Base-by-base conservation (phyloP, 2,329 filamentous ascomycete species). In the Ascochyta lentis region DNA sequence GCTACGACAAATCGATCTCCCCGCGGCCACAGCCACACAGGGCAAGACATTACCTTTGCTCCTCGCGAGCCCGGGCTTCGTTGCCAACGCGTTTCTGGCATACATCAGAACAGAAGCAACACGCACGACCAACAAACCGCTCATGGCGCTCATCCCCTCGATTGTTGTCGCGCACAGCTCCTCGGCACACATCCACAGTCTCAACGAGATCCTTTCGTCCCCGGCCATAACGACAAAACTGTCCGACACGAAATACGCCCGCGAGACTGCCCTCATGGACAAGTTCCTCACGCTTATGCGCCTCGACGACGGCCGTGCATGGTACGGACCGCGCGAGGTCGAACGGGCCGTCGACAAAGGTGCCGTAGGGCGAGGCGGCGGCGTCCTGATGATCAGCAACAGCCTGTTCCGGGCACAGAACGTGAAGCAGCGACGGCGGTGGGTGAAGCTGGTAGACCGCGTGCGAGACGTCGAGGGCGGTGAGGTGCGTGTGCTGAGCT, bases 61-160 rank as follows among this genome's bases (percentile, higher is more conserved):
- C 19, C 81, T 99, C 2, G 95, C 94, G 1, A 93, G 90, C 58
- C 94, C 95, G 0, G 95, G 94, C 0, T 99, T 96, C 73, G 87
- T 91, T 6, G 94, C 94, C 0, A 79, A 84, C 2, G 88, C 89
- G 19, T 96, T 99, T 72, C 88, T 90, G 50, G 86, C 87, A 37
- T 92, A 90, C 77, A 86, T 90, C 58, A 82, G 87, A 50, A 77
- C 78, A 0, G 79, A 81, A 46, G 86, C 86, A 7, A 84, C 88
- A 34, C 80, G 83, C 23, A 87, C 86, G 33, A 86, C 88, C 56
- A 90, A 96, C 73, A 95, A 94, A 74, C 79, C 84, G 1, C 81
- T 97, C 61, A 78, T 85, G 64, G 60, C 79, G 63, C 84, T 87
- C 65, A 80, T 88, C 46, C 83, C 85, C 1, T 87, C 86, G 53